A percentile compares a stretch with the other conserved stretches of the same genome.
These are phyloP conservation scores for Phytophthora ramorum DNA, from an alignment of 352 stramenopile species.

Conservation along the genomic window DNA sequence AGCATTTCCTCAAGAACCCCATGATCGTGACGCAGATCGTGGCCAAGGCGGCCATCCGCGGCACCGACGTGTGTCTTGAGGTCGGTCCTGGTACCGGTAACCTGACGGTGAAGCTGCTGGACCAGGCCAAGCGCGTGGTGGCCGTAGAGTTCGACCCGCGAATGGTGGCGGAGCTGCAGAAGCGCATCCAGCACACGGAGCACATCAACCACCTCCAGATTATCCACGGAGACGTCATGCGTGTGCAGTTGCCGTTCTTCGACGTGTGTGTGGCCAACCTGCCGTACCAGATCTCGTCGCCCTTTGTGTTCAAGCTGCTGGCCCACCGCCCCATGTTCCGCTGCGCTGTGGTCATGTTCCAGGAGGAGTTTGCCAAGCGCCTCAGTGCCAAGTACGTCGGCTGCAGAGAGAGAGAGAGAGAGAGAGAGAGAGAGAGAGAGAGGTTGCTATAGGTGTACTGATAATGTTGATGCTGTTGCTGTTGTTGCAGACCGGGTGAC, in stretches of 20 bases:
- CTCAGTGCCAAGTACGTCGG: conserved; percentile 92
- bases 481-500: conserved; percentile 87
- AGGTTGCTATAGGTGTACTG: not conserved
- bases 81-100: conserved; percentile 98
- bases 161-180: conserved; percentile 99
- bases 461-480: conserved; percentile 5
- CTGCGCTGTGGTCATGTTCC: conserved; percentile 99
- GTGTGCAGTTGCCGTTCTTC: conserved; percentile 99
- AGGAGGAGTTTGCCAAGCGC: conserved; percentile 98
- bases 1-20: conserved; percentile 99
- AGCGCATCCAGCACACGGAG: conserved; percentile 98
- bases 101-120: conserved; percentile 98
- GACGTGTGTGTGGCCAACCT: conserved; percentile 99
- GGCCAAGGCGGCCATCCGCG: conserved; percentile 95
- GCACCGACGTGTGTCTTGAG: conserved; percentile 97
- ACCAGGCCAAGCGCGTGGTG: conserved; percentile 97
- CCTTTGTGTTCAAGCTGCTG: conserved; percentile 99
- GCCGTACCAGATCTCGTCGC: conserved; percentile 99
- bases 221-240: conserved; percentile 99
- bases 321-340: conserved; percentile 98
- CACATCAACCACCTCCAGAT: conserved; percentile 96
- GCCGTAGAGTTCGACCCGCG: conserved; percentile 98
- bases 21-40: conserved; percentile 98
- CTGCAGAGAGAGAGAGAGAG: not conserved
- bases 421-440: not conserved